Conservation (phyloP, 2,329 filamentous ascomycete species). For the Elsinoe ampelina region DNA sequence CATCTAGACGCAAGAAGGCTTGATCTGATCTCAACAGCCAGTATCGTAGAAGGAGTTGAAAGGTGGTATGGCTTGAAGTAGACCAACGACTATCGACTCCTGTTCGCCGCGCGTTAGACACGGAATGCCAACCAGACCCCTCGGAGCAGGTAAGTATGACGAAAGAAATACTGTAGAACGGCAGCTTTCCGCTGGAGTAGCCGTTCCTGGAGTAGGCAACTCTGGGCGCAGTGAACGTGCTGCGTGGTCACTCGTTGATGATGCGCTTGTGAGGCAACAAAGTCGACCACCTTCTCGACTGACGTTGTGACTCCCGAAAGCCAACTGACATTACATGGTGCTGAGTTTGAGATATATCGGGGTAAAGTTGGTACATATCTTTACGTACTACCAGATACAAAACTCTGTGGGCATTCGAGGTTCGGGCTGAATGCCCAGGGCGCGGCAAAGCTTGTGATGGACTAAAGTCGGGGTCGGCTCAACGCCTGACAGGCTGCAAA, state of each 20-base stretch:
- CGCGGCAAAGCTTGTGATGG: constrained; percentile 10
- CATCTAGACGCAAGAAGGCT: background rate
- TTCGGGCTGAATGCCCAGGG: constrained; percentile 8
- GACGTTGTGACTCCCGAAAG: background rate
- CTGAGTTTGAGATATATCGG: background rate
- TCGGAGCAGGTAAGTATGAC: background rate
- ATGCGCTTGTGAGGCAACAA: no score
- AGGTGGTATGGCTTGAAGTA: background rate
- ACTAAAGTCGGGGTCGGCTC: background rate
- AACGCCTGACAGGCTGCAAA: constrained; percentile 8
- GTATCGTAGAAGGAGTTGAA: background rate
- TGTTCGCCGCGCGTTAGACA: background rate
- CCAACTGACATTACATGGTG: background rate
- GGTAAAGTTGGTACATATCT: background rate
- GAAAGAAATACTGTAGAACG: background rate
- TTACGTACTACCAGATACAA: background rate
- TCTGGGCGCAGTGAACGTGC: background rate
- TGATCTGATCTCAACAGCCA: constrained; percentile 1
- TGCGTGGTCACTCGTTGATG: no score
- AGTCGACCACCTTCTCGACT: background rate
- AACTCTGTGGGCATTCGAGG: background rate
- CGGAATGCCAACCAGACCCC: no score
- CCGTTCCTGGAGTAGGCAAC: background rate
- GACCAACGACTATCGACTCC: background rate
- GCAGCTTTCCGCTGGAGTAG: background rate